Percentiles rank a stretch among this genome's conserved stretches.
Evolutionary conservation across 1,139 yeast genomes (phyloP).

Genomic region (Diutina siamensis): DNA sequence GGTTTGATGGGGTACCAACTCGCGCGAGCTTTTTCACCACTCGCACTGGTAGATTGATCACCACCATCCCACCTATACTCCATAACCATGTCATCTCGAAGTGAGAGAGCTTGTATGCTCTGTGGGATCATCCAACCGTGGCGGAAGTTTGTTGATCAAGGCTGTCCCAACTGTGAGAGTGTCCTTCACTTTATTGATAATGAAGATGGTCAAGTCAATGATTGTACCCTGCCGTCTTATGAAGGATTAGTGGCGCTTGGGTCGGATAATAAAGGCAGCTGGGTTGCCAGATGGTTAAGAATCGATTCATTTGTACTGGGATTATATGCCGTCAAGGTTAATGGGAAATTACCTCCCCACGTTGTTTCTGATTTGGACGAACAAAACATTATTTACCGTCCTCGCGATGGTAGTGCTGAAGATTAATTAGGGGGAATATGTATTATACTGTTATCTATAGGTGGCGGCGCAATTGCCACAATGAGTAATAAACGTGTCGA

Average conservation of each 20-base stretch:
- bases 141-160: constrained; percentile 61
- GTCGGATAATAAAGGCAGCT: constrained; percentile 65
- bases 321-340: constrained; percentile 84
- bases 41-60: not conserved
- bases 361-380: constrained; percentile 60
- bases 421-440: constrained; percentile 30
- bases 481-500: not conserved
- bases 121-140: constrained; percentile 86
- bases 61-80: not conserved
- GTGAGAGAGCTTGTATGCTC: constrained; percentile 94
- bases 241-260: constrained; percentile 93
- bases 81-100: constrained; percentile 36
- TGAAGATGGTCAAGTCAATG: constrained; percentile 76
- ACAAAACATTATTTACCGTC: constrained; percentile 75
- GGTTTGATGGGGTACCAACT: too few species aligned
- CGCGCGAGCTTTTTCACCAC: not conserved
- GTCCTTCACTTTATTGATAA: constrained; percentile 67
- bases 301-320: constrained; percentile 87
- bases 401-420: constrained; percentile 91
- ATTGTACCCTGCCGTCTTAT: constrained; percentile 92
- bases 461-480: not conserved
- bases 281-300: constrained; percentile 98
- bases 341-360: constrained; percentile 85
- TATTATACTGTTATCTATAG: not conserved
- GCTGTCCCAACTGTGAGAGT: constrained; percentile 97